Evolutionary conservation across 345 rosid genomes (phyloP).

Genomic region (Salix brachista): DNA sequence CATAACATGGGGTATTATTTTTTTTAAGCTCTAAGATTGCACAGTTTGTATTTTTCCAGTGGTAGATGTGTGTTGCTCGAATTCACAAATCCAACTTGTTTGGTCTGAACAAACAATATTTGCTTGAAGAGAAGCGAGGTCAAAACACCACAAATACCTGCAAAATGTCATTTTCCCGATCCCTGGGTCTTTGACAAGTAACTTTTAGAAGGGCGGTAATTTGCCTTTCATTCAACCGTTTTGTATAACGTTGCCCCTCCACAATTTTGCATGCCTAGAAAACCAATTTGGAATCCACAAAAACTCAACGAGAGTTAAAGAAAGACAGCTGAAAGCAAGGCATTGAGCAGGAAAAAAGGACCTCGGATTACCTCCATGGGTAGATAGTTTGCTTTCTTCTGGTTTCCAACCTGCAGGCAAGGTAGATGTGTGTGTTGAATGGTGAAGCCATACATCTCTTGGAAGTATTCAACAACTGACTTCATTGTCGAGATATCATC

Average conservation of each 20-base stretch:
- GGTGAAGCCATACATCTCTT: constrained; percentile 97
- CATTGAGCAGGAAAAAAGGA: not conserved
- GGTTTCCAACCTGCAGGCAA: constrained; percentile 98
- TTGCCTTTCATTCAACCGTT: constrained; percentile 90
- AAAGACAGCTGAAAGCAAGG: not conserved
- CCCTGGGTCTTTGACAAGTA: constrained; percentile 96
- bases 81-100: not conserved
- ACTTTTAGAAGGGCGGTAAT: constrained; percentile 86
- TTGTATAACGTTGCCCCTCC: constrained; percentile 91
- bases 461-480: constrained; percentile 94
- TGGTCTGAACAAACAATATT: not conserved
- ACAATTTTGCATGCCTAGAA: constrained; percentile 94
- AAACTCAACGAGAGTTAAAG: not conserved
- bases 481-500: constrained; percentile 93
- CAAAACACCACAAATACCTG: constrained; percentile 35
- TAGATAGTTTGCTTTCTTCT: constrained; percentile 90
- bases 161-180: constrained; percentile 80
- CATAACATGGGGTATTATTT: not conserved
- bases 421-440: constrained; percentile 91
- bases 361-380: constrained; percentile 82
- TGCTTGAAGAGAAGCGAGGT: not conserved
- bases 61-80: not conserved
- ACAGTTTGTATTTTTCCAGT: not conserved
- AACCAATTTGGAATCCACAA: constrained; percentile 11
- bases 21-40: not conserved